A percentile compares a stretch with the other conserved stretches of the same genome.
These are phyloP conservation scores for Pseudotsuga menziesii DNA, from an alignment of 75 land plant genomes.

Conservation along the genomic window DNA sequence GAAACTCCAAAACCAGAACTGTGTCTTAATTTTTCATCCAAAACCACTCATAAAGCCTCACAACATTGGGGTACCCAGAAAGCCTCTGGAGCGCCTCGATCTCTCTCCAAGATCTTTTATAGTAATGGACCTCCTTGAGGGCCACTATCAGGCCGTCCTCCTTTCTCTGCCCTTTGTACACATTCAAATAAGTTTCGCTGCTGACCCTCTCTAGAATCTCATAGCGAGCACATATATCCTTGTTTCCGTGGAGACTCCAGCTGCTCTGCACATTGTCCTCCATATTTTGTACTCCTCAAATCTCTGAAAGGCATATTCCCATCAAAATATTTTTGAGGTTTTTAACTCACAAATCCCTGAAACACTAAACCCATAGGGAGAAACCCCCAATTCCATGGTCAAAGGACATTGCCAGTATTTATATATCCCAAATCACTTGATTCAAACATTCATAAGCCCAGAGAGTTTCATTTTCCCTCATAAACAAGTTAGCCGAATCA, in stretches of 20 bases:
- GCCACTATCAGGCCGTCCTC: slow-evolving; percentile 68
- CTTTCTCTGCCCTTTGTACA: slow-evolving; percentile 59
- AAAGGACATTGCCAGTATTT: too few species aligned
- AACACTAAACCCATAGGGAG: too few species aligned
- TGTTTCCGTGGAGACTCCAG: slow-evolving; percentile 72
- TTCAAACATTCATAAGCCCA: too few species aligned
- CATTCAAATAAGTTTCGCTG: slow-evolving; percentile 82
- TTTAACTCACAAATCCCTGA: too few species aligned
- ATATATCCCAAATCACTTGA: too few species aligned
- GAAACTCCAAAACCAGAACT: slow-evolving; percentile 80
- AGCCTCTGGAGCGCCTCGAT: slow-evolving; percentile 67
- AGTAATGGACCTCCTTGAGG: slow-evolving; percentile 87
- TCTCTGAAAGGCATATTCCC: too few species aligned
- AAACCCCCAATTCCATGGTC: too few species aligned
- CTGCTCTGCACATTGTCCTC: slow-evolving; percentile 14
- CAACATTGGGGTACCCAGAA: slow-evolving; percentile 44
- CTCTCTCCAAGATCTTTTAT: slow-evolving; percentile 65
- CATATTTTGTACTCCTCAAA: not conserved
- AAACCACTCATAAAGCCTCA: slow-evolving; percentile 71
- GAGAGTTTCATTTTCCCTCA: too few species aligned
- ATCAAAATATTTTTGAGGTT: too few species aligned
- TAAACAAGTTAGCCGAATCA: too few species aligned
- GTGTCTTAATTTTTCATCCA: too few species aligned
- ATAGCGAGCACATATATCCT: slow-evolving; percentile 55
- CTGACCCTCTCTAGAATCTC: slow-evolving; percentile 67